These are phyloP conservation scores for Lentithecium fluviatile DNA, from an alignment of 495 filamentous ascomycete genomes.

Conservation along the genomic window DNA sequence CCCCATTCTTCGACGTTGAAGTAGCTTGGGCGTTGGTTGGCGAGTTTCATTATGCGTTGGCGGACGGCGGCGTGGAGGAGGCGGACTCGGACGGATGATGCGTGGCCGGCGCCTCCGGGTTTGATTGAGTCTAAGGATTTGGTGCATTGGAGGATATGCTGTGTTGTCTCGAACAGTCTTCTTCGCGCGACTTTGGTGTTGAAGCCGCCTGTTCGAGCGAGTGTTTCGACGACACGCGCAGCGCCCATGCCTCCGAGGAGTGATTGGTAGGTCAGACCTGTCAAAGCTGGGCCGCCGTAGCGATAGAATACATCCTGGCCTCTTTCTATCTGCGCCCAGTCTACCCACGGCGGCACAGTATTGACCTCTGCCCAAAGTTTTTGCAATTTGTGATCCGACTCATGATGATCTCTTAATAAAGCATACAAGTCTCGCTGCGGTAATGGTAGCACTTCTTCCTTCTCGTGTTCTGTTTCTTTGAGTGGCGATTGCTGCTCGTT, in stretches of 20 bases:
- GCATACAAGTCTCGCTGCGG: constrained; percentile 58
- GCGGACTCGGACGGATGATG: constrained; percentile 69
- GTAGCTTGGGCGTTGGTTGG: constrained; percentile 56
- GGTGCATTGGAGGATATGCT: constrained; percentile 73
- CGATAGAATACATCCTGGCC: constrained; percentile 60
- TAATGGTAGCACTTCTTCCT: constrained; percentile 30
- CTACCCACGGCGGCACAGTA: constrained; percentile 73
- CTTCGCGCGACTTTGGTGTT: constrained; percentile 64
- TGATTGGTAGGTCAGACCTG: constrained; percentile 62
- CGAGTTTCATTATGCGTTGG: constrained; percentile 61
- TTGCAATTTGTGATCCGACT: constrained; percentile 56
- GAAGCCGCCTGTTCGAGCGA: constrained; percentile 78
- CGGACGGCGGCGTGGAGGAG: constrained; percentile 73
- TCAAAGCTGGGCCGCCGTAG: constrained; percentile 65
- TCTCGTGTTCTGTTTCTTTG: constrained; percentile 12
- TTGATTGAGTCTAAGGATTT: constrained; percentile 62
- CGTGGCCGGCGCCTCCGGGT: constrained; percentile 65
- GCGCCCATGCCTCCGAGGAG: constrained; percentile 61
- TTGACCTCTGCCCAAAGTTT: constrained; percentile 68
- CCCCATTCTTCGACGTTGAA: constrained; percentile 61
- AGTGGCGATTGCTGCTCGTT: constrained; percentile 11
- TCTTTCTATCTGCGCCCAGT: constrained; percentile 74
- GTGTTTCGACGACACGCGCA: constrained; percentile 67
- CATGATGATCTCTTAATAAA: constrained; percentile 58
- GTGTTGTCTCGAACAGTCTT: constrained; percentile 71